Percentiles rank a stretch among this genome's conserved stretches.
Evolutionary conservation across 352 stramenopile genomes (phyloP).

Genomic region (Globisporangium iwayamae): DNA sequence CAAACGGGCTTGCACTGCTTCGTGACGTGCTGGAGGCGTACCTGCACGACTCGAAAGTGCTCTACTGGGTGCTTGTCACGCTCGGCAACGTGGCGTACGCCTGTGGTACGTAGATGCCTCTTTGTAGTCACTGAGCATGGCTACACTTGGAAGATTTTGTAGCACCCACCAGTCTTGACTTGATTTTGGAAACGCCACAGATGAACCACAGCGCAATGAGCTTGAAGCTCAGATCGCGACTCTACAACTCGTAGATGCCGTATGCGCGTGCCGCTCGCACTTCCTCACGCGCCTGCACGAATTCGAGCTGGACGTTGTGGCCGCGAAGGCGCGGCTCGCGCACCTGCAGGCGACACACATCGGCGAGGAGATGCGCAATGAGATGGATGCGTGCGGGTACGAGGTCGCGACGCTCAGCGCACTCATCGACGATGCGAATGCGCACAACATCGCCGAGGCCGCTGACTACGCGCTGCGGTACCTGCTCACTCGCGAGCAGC

Average conservation of each 20-base stretch:
- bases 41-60: constrained; percentile 27
- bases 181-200: neutral
- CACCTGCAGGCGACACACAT: constrained; percentile 45
- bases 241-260: constrained; percentile 31
- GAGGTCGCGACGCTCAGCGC: constrained; percentile 34
- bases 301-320: constrained; percentile 38
- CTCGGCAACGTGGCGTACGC: constrained; percentile 55
- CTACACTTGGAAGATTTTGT: neutral
- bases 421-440: constrained; percentile 34
- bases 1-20: constrained; percentile 37
- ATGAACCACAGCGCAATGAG: constrained; percentile 15
- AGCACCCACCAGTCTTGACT: neutral
- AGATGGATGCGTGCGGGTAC: constrained; percentile 47
- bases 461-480: constrained; percentile 66
- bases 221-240: constrained; percentile 19
- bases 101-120: constrained; percentile 6
- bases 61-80: constrained; percentile 57
- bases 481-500: constrained; percentile 47
- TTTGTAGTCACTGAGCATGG: neutral
- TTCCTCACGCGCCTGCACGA: constrained; percentile 46
- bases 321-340: constrained; percentile 27
- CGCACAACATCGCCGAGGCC: constrained; percentile 45
- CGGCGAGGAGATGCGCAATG: constrained; percentile 67
- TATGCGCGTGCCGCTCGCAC: constrained; percentile 38
- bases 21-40: constrained; percentile 35